phyloP scores from a whole-genome alignment of 345 rosid genomes.

The Barbarea vulgaris region DNA sequence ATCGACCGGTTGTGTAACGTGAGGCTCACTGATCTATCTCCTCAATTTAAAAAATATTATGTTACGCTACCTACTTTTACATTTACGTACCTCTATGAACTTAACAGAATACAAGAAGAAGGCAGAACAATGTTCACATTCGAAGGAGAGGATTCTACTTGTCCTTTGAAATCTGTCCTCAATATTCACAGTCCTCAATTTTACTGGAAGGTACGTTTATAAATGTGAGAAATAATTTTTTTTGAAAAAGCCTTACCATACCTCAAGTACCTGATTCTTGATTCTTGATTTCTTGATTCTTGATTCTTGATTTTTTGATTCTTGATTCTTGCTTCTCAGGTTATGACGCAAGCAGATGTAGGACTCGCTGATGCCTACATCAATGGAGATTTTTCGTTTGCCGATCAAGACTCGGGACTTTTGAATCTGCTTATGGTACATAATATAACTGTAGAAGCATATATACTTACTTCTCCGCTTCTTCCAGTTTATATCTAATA shows the following conservation, averaged over 20 bases:
- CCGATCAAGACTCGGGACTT: too few relatives aligned
- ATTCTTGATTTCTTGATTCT: neutral
- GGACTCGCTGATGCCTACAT: too few relatives aligned
- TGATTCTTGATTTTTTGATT: constrained; percentile 19
- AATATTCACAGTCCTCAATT: constrained; percentile 79
- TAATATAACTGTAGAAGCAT: too few relatives aligned
- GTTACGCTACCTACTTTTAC: neutral
- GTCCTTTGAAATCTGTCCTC: constrained; percentile 51
- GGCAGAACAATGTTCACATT: constrained; percentile 83
- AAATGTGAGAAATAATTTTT: neutral
- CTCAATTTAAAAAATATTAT: neutral
- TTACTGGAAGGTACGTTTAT: constrained; percentile 79
- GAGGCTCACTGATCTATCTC: constrained; percentile 10
- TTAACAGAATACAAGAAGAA: constrained; percentile 55
- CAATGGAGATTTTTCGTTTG: too few relatives aligned
- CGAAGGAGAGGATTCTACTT: constrained; percentile 53
- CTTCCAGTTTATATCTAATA: constrained; percentile 33
- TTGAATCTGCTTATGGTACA: too few relatives aligned
- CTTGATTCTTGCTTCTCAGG: neutral
- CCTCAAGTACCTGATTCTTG: neutral
- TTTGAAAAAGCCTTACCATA: neutral
- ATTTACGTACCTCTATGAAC: neutral
- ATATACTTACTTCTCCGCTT: constrained; percentile 44
- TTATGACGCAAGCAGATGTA: too few relatives aligned
- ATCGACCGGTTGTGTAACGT: constrained; percentile 63